A percentile compares a stretch with the other conserved stretches of the same genome.
phyloP scores from a whole-genome alignment of 495 filamentous ascomycete genomes.

The Platismatia glauca region DNA sequence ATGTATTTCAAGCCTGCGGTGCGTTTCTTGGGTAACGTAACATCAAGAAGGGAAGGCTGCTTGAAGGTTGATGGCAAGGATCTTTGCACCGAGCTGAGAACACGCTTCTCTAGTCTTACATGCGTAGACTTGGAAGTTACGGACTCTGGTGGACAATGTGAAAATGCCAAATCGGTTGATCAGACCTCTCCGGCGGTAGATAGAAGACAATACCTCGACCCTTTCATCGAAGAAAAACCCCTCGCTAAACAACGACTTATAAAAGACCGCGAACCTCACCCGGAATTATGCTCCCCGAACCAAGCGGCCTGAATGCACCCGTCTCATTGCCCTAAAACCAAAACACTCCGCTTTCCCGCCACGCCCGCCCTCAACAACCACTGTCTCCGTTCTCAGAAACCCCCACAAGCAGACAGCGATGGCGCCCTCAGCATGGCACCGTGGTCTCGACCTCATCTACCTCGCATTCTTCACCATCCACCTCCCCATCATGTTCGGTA shows the following conservation, averaged over 20 bases:
- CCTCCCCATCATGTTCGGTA: slow-evolving; percentile 24
- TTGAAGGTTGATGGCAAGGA: not conserved
- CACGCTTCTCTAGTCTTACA: not conserved
- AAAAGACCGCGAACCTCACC: no score
- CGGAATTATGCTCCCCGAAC: not conserved
- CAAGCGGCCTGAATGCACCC: not conserved
- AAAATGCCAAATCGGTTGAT: not conserved
- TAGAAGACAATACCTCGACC: not conserved
- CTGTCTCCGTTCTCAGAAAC: no score
- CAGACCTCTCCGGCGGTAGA: not conserved
- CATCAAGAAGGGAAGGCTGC: not conserved
- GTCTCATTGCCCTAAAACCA: not conserved
- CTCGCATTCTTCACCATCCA: slow-evolving; percentile 24
- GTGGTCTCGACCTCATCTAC: slow-evolving; percentile 12
- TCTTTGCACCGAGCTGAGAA: not conserved
- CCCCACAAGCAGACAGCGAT: not conserved
- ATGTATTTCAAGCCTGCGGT: slow-evolving; percentile 9
- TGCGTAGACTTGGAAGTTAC: not conserved
- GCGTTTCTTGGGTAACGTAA: slow-evolving; percentile 15
- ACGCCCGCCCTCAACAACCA: not conserved
- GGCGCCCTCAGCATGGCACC: slow-evolving; percentile 10
- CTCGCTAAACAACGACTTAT: not conserved
- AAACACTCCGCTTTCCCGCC: not conserved
- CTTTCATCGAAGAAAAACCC: not conserved
- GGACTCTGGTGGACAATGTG: not conserved